Evolutionary conservation across 2,329 filamentous ascomycete genomes (phyloP).

Genomic region (Leptodontidium sp.): DNA sequence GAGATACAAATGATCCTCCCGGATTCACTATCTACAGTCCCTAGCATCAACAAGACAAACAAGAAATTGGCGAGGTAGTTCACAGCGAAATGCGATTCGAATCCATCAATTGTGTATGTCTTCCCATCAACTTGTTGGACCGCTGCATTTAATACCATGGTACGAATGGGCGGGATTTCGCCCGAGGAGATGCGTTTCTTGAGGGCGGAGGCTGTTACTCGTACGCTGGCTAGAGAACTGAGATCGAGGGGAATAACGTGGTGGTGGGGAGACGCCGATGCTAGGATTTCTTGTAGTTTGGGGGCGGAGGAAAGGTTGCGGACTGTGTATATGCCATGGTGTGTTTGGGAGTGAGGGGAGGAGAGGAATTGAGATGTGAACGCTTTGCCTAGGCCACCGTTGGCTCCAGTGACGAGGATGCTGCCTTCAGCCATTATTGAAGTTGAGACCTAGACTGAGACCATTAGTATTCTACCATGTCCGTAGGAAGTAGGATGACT

Average conservation of each 20-base stretch:
- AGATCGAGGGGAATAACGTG: background rate
- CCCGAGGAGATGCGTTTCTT: background rate
- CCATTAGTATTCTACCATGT: background rate
- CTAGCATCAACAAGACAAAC: background rate
- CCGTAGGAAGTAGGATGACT: background rate
- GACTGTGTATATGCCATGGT: background rate
- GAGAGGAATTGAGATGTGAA: background rate
- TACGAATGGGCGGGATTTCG: background rate
- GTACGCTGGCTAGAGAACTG: background rate
- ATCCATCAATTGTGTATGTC: background rate
- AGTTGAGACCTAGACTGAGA: background rate
- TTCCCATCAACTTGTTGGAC: background rate
- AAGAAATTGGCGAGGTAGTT: background rate
- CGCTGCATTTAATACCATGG: background rate
- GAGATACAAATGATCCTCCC: background rate
- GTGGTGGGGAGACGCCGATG: background rate
- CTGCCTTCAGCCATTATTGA: conserved; percentile 1
- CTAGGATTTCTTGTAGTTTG: background rate
- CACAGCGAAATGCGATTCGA: background rate
- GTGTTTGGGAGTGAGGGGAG: background rate
- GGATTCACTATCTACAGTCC: background rate
- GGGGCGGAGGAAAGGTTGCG: background rate
- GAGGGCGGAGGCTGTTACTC: background rate
- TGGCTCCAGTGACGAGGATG: conserved; percentile 10
- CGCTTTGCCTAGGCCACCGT: conserved; percentile 4